A percentile compares a stretch with the other conserved stretches of the same genome.
These are phyloP conservation scores for Phytophthora meadii DNA, from an alignment of 352 stramenopile species.

Conservation along the genomic window DNA sequence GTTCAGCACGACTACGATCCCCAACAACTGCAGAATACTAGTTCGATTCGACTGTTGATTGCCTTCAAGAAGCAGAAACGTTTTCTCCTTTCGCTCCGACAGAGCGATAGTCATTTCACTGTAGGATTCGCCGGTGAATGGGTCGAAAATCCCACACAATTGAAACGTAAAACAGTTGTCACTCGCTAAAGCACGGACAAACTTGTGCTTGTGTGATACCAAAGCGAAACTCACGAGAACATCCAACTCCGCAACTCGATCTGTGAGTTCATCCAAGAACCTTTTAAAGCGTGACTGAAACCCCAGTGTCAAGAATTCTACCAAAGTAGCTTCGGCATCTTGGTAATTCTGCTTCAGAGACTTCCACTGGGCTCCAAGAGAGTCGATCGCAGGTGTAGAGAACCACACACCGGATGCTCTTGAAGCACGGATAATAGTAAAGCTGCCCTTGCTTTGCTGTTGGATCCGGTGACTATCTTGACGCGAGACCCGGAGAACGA, in stretches of 20 bases:
- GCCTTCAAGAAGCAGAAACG: constrained; percentile 38
- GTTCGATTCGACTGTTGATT: constrained; percentile 2
- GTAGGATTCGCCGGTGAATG: constrained; percentile 18
- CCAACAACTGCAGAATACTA: constrained; percentile 32
- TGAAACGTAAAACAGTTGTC: neutral
- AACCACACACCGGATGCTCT: constrained; percentile 56
- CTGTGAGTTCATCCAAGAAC: constrained; percentile 15
- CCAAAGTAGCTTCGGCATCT: constrained; percentile 28
- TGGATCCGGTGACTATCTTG: constrained; percentile 56
- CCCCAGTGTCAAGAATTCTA: constrained; percentile 19
- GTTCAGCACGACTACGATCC: constrained; percentile 48
- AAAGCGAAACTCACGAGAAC: constrained; percentile 46
- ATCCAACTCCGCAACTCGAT: constrained; percentile 39
- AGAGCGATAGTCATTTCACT: constrained; percentile 6
- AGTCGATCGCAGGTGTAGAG: constrained; percentile 40
- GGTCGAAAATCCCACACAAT: constrained; percentile 27
- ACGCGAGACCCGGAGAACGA: constrained; percentile 52
- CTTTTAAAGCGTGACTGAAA: constrained; percentile 22
- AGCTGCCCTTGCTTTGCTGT: constrained; percentile 17
- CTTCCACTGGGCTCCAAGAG: constrained; percentile 44
- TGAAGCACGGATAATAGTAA: constrained; percentile 48
- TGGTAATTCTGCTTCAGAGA: constrained; percentile 29
- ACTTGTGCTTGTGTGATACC: constrained; percentile 39
- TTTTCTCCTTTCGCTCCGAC: constrained; percentile 15
- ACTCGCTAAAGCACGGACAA: constrained; percentile 25